A percentile compares a stretch with the other conserved stretches of the same genome.
Conservation (phyloP, 768 basidiomycete species). For the Macrolepiota albuminosa region DNA sequence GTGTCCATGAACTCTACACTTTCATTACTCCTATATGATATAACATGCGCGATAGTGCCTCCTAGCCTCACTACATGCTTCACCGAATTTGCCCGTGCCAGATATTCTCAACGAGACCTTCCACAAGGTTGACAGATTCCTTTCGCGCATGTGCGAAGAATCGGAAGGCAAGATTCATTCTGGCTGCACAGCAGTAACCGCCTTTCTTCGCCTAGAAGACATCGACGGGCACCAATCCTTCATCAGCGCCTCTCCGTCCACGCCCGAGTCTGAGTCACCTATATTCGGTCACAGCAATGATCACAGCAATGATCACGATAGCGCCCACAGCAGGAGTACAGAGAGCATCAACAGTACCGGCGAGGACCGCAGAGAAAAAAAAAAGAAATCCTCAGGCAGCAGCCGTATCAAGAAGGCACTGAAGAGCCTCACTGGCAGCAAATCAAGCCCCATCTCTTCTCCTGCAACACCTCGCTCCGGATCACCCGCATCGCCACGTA, state of each 20-base stretch:
- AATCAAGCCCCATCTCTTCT: slow-evolving; percentile 26
- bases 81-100: slow-evolving; percentile 60
- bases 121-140: slow-evolving; percentile 80
- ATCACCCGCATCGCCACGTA: slow-evolving; percentile 27
- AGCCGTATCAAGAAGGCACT: slow-evolving; percentile 54
- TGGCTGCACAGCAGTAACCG: slow-evolving; percentile 95
- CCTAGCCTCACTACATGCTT: slow-evolving; percentile 61
- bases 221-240: slow-evolving; percentile 69
- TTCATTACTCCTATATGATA: background rate
- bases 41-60: slow-evolving; percentile 34
- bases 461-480: slow-evolving; percentile 30
- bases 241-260: slow-evolving; percentile 29
- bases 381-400: slow-evolving; percentile 37
- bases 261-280: slow-evolving; percentile 30
- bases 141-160: slow-evolving; percentile 82
- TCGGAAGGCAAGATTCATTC: slow-evolving; percentile 92
- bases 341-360: slow-evolving; percentile 35
- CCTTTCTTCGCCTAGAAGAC: slow-evolving; percentile 91
- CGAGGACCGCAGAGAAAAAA: slow-evolving; percentile 24
- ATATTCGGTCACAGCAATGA: slow-evolving; percentile 26
- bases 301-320: slow-evolving; percentile 29
- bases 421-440: slow-evolving; percentile 41
- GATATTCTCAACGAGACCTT: slow-evolving; percentile 92
- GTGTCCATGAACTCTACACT: slow-evolving; percentile 15
- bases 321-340: slow-evolving; percentile 39